Conservation (phyloP, 805 yeast species). For the Hanseniaspora occidentalis region DNA sequence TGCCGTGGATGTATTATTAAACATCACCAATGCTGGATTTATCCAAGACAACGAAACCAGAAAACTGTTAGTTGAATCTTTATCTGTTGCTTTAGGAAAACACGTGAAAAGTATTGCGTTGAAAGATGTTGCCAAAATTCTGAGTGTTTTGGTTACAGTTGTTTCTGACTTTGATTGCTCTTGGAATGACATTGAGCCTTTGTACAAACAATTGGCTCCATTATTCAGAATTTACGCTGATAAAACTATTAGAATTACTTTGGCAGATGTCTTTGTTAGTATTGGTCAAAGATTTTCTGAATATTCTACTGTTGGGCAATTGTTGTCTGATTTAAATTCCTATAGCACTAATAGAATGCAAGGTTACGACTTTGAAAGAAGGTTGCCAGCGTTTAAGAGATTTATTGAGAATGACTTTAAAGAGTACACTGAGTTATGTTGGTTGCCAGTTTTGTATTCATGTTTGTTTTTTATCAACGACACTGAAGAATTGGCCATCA, state of each 20-base stretch:
- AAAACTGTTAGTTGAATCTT: constrained; percentile 39
- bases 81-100: constrained; percentile 48
- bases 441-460: constrained; percentile 69
- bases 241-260: constrained; percentile 44
- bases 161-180: constrained; percentile 41
- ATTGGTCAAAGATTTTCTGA: constrained; percentile 42
- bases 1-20: constrained; percentile 37
- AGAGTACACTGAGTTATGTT: constrained; percentile 39
- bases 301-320: constrained; percentile 32
- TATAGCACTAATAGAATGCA: constrained; percentile 48
- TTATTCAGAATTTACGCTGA: constrained; percentile 50
- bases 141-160: constrained; percentile 44
- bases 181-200: constrained; percentile 35
- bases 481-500: constrained; percentile 63
- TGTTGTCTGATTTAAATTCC: constrained; percentile 61
- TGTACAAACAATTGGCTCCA: constrained; percentile 40
- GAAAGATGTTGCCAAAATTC: constrained; percentile 41
- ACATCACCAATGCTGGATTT: constrained; percentile 45
- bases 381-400: constrained; percentile 53
- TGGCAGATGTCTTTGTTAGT: constrained; percentile 46
- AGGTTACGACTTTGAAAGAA: constrained; percentile 67
- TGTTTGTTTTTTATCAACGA: constrained; percentile 63
- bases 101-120: constrained; percentile 39
- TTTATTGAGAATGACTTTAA: constrained; percentile 38
- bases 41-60: constrained; percentile 44